A percentile compares a stretch with the other conserved stretches of the same genome.
phyloP scores from a whole-genome alignment of 305 asterid genomes.

The Lippia alba region DNA sequence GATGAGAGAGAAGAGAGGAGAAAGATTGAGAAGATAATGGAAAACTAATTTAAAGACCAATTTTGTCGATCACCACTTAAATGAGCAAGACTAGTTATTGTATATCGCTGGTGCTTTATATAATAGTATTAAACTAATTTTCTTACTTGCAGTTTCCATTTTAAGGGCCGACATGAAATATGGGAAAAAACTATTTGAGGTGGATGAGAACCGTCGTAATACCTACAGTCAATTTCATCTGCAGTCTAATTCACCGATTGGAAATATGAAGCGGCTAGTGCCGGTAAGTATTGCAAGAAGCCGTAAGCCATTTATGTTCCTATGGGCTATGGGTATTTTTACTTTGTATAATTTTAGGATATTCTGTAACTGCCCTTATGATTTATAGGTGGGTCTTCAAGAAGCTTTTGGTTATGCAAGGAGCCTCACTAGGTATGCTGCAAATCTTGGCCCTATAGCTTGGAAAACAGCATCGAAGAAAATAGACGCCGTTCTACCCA shows the following conservation, averaged over 20 bases:
- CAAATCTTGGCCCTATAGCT: conserved; percentile 83
- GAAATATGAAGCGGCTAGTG: conserved; percentile 65
- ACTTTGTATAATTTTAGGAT: not conserved
- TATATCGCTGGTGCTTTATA: too few species aligned
- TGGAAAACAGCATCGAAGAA: conserved; percentile 85
- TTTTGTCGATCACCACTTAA: too few species aligned
- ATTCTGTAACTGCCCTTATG: conserved; percentile 30
- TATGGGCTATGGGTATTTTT: not conserved
- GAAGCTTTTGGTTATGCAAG: conserved; percentile 85
- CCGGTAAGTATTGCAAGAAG: conserved; percentile 59
- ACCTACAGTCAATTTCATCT: conserved; percentile 65
- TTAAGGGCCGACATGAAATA: conserved; percentile 92
- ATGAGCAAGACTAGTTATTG: too few species aligned
- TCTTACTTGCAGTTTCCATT: conserved; percentile 65
- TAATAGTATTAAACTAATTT: not conserved
- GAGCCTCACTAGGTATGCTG: conserved; percentile 83
- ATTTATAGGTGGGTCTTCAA: conserved; percentile 79
- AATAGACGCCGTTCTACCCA: conserved; percentile 66
- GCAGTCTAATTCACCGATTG: conserved; percentile 49
- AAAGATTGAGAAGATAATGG: too few species aligned
- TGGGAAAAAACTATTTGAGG: conserved; percentile 76
- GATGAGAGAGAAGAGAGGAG: too few species aligned
- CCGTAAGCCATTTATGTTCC: not conserved
- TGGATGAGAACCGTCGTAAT: conserved; percentile 87
- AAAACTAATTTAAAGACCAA: too few species aligned